A percentile compares a stretch with the other conserved stretches of the same genome.
These are phyloP conservation scores for Thuidium tamariscinum DNA, from an alignment of 225 moss, liverwort and hornwort species.

Conservation along the genomic window DNA sequence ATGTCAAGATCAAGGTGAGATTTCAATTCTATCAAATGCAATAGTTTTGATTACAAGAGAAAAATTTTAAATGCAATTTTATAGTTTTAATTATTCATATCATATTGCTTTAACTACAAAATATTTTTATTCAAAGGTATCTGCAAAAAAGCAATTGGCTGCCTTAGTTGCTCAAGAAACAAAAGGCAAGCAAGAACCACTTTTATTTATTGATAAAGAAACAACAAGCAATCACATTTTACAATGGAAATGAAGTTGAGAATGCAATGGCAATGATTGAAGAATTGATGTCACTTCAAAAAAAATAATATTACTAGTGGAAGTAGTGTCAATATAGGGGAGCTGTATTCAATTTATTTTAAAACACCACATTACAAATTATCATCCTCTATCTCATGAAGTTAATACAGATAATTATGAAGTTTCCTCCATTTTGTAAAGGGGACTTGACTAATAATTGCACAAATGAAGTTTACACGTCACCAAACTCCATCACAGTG, in stretches of 20 bases:
- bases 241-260: constrained; percentile 40
- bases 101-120: background rate
- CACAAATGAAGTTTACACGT: too few relatives aligned
- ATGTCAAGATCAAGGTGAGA: constrained; percentile 51
- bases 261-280: constrained; percentile 53
- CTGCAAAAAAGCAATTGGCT: constrained; percentile 39
- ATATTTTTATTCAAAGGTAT: constrained; percentile 40
- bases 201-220: constrained; percentile 57
- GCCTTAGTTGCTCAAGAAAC: constrained; percentile 21
- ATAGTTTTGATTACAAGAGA: background rate
- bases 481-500: background rate
- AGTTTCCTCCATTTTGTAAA: background rate
- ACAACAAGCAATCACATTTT: constrained; percentile 66
- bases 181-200: constrained; percentile 29
- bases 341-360: constrained; percentile 9
- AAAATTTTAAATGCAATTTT: too few relatives aligned
- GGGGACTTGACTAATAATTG: fast-evolving
- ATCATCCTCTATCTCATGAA: background rate
- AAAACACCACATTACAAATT: background rate
- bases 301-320: constrained; percentile 49
- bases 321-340: constrained; percentile 58
- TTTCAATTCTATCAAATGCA: background rate
- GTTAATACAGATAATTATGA: background rate
- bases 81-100: background rate
- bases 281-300: constrained; percentile 56